Conservation (phyloP, 2,329 filamentous ascomycete species). For the Cytospora paraplurivora region DNA sequence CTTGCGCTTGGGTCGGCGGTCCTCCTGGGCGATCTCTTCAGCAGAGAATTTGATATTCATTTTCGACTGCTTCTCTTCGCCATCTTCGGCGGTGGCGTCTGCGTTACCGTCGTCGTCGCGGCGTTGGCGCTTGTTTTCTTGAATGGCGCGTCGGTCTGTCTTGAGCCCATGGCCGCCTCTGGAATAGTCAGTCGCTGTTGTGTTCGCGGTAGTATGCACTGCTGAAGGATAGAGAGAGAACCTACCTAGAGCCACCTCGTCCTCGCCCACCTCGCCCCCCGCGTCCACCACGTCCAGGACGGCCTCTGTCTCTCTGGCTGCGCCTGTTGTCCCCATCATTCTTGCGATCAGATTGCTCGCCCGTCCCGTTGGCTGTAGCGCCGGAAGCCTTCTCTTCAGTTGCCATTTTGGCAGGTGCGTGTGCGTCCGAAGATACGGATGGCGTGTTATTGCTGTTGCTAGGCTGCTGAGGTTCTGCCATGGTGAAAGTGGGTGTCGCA, state of each 20-base stretch:
- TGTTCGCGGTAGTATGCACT: background rate
- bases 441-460: background rate
- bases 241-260: slow-evolving; percentile 25
- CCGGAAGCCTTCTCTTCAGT: background rate
- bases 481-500: slow-evolving; percentile 12
- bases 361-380: slow-evolving; percentile 16
- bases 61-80: slow-evolving; percentile 50
- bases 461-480: slow-evolving; percentile 26
- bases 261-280: slow-evolving; percentile 17
- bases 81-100: slow-evolving; percentile 28
- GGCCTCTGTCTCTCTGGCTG: slow-evolving; percentile 5
- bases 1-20: slow-evolving; percentile 89
- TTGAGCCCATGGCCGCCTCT: slow-evolving; percentile 20
- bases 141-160: slow-evolving; percentile 12
- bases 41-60: slow-evolving; percentile 60
- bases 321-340: slow-evolving; percentile 19
- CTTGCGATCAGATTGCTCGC: slow-evolving; percentile 18
- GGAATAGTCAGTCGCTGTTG: slow-evolving; percentile 4
- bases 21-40: slow-evolving; percentile 86
- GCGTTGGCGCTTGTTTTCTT: slow-evolving; percentile 17
- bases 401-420: background rate
- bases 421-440: background rate
- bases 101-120: slow-evolving; percentile 12
- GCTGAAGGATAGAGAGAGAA: background rate
- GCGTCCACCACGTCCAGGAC: slow-evolving; percentile 13